Evolutionary conservation across 2,329 filamentous ascomycete species (phyloP).

Genomic region (Dothideomycetes sp.): DNA sequence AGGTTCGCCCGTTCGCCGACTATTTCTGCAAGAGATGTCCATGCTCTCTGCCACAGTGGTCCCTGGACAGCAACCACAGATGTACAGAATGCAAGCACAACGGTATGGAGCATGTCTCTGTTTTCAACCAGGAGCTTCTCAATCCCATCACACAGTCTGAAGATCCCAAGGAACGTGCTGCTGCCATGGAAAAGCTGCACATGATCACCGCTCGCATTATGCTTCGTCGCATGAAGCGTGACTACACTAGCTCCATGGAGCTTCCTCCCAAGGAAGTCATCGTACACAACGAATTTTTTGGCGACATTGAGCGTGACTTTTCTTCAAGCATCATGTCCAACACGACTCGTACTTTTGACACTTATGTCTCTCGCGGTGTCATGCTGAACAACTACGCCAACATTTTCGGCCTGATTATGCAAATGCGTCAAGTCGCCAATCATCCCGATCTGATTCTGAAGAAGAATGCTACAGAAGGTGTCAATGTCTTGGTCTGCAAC

Average conservation of each 20-base stretch:
- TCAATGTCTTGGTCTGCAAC: constrained; percentile 84
- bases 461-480: constrained; percentile 74
- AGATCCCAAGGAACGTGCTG: constrained; percentile 46
- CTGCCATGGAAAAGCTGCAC: constrained; percentile 72
- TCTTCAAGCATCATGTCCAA: constrained; percentile 93
- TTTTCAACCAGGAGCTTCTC: constrained; percentile 91
- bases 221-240: constrained; percentile 87
- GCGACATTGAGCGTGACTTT: constrained; percentile 91
- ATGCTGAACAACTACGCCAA: constrained; percentile 96
- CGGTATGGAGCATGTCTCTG: constrained; percentile 60
- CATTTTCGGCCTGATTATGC: constrained; percentile 97
- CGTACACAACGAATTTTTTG: constrained; percentile 91
- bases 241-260: constrained; percentile 91
- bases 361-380: constrained; percentile 88
- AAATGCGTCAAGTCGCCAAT: constrained; percentile 96
- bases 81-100: constrained; percentile 62
- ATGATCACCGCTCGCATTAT: constrained; percentile 89
- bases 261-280: constrained; percentile 89
- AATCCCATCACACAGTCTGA: constrained; percentile 56
- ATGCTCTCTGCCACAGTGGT: constrained; percentile 79
- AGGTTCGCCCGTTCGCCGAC: constrained; percentile 78
- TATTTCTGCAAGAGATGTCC: constrained; percentile 86
- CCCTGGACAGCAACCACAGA: constrained; percentile 59
- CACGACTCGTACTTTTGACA: constrained; percentile 81
- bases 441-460: constrained; percentile 91